Evolutionary conservation across 371 early-diverging fungal species (phyloP), one percentile per base, ranked within the genome.

Genomic region (Syncephalastrum contaminatum): DNA sequence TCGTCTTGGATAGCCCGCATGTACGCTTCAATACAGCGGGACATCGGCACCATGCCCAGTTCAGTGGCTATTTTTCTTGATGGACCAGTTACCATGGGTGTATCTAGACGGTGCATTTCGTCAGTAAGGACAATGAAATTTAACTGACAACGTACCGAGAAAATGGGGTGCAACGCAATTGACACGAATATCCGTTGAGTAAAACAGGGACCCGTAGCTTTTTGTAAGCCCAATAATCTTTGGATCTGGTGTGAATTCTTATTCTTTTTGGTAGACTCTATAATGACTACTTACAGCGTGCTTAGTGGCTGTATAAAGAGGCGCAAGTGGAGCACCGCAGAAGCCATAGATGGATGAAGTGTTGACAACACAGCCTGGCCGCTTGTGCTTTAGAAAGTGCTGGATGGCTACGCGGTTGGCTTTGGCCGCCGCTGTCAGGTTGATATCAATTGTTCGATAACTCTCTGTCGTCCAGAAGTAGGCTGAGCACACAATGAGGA

Each of bases 141-240:
- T n/a, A n/a, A n/a, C n/a, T n/a, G n/a, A 20, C 18, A 41, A 64
- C 44, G 78, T 83, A 52, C 81, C 82, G 6, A 87, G 80, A 60
- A 90, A 92, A 58, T 84, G 81, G 0, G 94, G 94, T 0, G 91
- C 90, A 3, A 94, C 76, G 8, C 86, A 88, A 62, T 88, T 88
- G 51, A 92, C 87, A 1, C 85, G 75, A 39, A 94, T 85, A 12
- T 75, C 56, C 18, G 77, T 69, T 2, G 56, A 45, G 7, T 77
- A 65, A 24, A 70, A 66, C 15, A 84, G 57, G 18, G 64, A 63
- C 25, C 72, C 82, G 40, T 86, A 73, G 44, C 84, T 75, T 42
- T 75, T 67, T 0, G 88, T 85, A 51, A 89, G 75, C 0, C 84
- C 83, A 13, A 89, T 80, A 15, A 85, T 73, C 72, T 76, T 12